Evolutionary conservation across 2,329 filamentous ascomycete species (phyloP), one percentile per base, ranked within the genome.

Genomic region (Cladobotryum protrusum): DNA sequence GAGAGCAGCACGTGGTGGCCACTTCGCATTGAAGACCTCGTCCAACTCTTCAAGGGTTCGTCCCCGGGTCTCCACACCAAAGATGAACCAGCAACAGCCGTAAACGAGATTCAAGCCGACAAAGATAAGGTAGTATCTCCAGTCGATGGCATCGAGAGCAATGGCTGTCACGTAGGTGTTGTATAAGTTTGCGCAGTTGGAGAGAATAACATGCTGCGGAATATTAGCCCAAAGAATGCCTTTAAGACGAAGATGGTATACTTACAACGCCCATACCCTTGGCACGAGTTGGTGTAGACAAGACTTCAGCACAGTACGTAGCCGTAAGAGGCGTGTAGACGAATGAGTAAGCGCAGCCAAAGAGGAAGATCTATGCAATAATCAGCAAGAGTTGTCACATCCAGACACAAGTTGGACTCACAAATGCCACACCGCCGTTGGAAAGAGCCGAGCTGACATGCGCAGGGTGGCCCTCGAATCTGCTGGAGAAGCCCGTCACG

Each of bases 271-370:
- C 59, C 61, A 63, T 68, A 9, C 65, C 65, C 52, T 68, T 68
- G 49, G 66, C 66, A 14, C 66, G 59, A 4, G 61, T 67, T 1
- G 61, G 57, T 4, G 62, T 66, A 33, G 58, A 52, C 5, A 68
- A 54, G 0, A 66, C 65, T 50, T 68, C 66, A 0, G 63, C 66
- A 19, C 65, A 66, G 45, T 67, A 68, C 18, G 67, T 67, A 19
- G 61, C 63, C 14, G 66, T 64, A 2, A 77, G 63, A 0, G 75
- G 73, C 0, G 74, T 78, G 69, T 73, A 77, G 1, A 74, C 73
- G 19, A 77, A 72, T 0, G 72, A 75, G 57, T 77, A 78, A 1
- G 74, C 71, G 29, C 76, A 71, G 3, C 74, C 74, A 39, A 78
- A 79, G 7, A 79, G 64, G 56, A 75, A 78, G 41, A 79, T 75